Evolutionary conservation across 2,329 filamentous ascomycete species (phyloP).

Genomic region (Decorospora gaudefroyi): DNA sequence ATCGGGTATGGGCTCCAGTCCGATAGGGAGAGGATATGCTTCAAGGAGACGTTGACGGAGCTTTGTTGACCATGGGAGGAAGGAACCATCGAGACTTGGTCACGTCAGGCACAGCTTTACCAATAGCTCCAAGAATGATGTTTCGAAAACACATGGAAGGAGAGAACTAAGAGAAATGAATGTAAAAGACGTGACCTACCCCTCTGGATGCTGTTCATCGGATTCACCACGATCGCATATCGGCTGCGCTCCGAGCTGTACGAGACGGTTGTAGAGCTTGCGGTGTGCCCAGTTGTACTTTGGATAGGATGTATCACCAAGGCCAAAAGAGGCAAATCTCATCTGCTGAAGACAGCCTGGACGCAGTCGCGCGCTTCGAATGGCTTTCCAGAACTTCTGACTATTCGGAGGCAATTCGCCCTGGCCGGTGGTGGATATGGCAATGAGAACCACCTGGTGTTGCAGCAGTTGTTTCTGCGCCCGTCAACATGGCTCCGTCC

Average conservation of each 20-base stretch:
- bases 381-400: slow-evolving; percentile 78
- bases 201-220: slow-evolving; percentile 91
- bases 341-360: slow-evolving; percentile 69
- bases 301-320: slow-evolving; percentile 92
- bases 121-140: too few species aligned
- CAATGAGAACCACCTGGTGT: slow-evolving; percentile 69
- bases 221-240: slow-evolving; percentile 81
- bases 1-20: slow-evolving; percentile 70
- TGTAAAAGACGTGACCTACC: slow-evolving; percentile 59
- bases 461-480: slow-evolving; percentile 51
- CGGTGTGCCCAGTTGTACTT: slow-evolving; percentile 95
- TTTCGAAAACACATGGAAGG: too few species aligned
- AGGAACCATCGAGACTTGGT: slow-evolving; percentile 75
- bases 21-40: slow-evolving; percentile 70
- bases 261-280: slow-evolving; percentile 81
- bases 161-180: slow-evolving; percentile 29
- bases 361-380: slow-evolving; percentile 78
- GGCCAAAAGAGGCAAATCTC: slow-evolving; percentile 81
- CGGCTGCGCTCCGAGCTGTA: slow-evolving; percentile 79
- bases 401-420: slow-evolving; percentile 89
- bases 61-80: slow-evolving; percentile 74
- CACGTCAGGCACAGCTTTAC: slow-evolving; percentile 11
- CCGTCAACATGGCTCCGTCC: slow-evolving; percentile 10
- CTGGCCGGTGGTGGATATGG: slow-evolving; percentile 90
- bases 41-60: slow-evolving; percentile 69